Evolutionary conservation across 768 basidiomycete species (phyloP).

Genomic region (Amanita molliuscula): DNA sequence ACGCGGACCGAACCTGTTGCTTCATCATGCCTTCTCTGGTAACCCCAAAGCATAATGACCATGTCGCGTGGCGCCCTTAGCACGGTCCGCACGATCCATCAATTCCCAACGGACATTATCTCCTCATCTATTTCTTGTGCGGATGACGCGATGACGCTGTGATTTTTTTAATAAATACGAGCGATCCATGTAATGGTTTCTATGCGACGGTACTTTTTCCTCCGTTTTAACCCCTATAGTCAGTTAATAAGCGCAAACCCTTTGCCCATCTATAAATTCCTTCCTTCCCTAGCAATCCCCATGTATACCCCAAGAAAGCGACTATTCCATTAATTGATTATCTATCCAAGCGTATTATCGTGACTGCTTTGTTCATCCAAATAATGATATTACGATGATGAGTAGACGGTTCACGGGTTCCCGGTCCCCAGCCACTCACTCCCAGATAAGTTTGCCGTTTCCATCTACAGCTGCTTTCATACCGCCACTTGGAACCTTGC

Average conservation of each 20-base stretch:
- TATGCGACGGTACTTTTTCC: not conserved
- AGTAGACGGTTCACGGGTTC: not conserved
- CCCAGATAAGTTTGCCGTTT: constrained; percentile 51
- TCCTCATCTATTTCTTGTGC: not conserved
- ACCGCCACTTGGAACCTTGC: constrained; percentile 38
- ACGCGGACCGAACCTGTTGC: not conserved
- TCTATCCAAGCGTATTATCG: not conserved
- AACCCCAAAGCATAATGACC: not conserved
- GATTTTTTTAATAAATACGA: not conserved
- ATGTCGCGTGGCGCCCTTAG: not conserved
- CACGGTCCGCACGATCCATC: too few relatives aligned
- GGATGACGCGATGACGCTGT: not conserved
- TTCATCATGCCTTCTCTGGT: not conserved
- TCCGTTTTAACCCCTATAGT: not conserved
- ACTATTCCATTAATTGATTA: not conserved
- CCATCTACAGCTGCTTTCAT: constrained; percentile 53
- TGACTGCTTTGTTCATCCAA: not conserved
- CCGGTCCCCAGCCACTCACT: constrained; percentile 18
- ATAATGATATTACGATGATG: not conserved
- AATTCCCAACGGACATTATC: not conserved
- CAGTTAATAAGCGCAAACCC: not conserved
- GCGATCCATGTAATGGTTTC: not conserved
- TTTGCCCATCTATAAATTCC: not conserved
- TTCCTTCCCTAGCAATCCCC: not conserved
- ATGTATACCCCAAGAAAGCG: not conserved